Conservation (phyloP, 768 basidiomycete genomes). For the Podaxis sp. region DNA sequence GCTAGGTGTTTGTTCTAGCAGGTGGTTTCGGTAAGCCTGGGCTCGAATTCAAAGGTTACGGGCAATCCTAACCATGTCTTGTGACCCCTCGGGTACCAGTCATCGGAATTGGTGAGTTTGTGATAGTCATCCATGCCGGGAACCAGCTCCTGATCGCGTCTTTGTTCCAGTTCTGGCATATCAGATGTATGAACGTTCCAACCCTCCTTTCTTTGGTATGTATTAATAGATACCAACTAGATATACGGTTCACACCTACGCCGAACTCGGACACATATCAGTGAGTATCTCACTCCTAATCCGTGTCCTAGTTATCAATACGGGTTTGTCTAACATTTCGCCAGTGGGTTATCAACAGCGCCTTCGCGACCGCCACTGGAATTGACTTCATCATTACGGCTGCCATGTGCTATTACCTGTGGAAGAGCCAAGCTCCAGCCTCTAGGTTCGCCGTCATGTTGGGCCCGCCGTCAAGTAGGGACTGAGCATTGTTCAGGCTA, state of each 20-base stretch:
- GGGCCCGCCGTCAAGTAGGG: background rate
- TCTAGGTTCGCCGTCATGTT: constrained; percentile 16
- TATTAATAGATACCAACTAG: constrained; percentile 15
- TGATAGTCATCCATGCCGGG: background rate
- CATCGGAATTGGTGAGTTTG: constrained; percentile 28
- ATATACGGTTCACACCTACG: constrained; percentile 27
- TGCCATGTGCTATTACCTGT: constrained; percentile 32
- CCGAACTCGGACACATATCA: constrained; percentile 24
- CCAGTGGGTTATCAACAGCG: constrained; percentile 39
- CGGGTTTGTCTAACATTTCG: background rate
- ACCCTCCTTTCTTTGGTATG: no score
- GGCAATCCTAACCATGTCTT: constrained; percentile 3
- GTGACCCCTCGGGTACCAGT: constrained; percentile 14
- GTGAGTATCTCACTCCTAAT: constrained; percentile 20
- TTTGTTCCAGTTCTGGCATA: constrained; percentile 27
- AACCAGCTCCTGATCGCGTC: background rate
- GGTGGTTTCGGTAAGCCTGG: constrained; percentile 33
- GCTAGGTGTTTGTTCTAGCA: constrained; percentile 28
- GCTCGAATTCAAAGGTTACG: background rate
- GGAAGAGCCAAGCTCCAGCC: constrained; percentile 25
- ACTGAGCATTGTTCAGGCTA: constrained; percentile 17
- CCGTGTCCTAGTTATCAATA: background rate
- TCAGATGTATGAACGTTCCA: constrained; percentile 25
- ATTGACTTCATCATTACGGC: constrained; percentile 40
- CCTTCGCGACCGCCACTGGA: constrained; percentile 35